Base-by-base conservation (phyloP, 2,329 filamentous ascomycete species). In the Lecanosticta acicola region DNA sequence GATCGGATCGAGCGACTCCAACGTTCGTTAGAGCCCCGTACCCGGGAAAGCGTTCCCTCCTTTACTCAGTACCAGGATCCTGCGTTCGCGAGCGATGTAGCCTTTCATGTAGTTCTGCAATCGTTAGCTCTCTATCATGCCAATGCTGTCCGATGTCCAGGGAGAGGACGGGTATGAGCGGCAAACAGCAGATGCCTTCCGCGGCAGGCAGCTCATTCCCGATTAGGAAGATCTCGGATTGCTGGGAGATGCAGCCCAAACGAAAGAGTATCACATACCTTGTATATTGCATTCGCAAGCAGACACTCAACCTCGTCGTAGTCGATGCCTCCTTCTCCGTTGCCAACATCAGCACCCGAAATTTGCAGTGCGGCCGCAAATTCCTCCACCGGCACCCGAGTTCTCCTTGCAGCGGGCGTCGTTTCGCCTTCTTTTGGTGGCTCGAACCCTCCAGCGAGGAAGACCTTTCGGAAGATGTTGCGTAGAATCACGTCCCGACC, bases 271-370 rank as follows among this genome's bases (percentile, higher is more conserved):
- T 7, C 16, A 48, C 35, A 9, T 68, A 94, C 91, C 81, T 97
- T 98, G 74, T 97, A 98, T 51, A 98, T 95, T 79, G 96, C 87
- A 65, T 96, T 97, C 20, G 93, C 88, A 60, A 98, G 65, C 59
- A 96, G 71, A 66, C 93, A 98, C 68, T 98, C 94, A 3, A 97
- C 90, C 68, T 98, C 93, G 63, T 98, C 94, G 24, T 79, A 76
- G 58, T 96, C 93, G 26, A 94, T 73, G 26, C 74, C 73, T 58
- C 85, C 71, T 72, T 48, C 75, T 70, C 62, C 85, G 68, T 60
- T 72, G 67, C 51, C 68, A 62, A 55, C 70, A 65, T 59, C 71
- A 75, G 55, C 70, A 21, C 64, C 64, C 42, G 81, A 83, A 58
- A 95, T 76, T 61, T 83, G 83, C 49, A 97, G 79, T 5, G 88